Base-by-base conservation (phyloP, 768 basidiomycete species). In the Lactarius vividus region DNA sequence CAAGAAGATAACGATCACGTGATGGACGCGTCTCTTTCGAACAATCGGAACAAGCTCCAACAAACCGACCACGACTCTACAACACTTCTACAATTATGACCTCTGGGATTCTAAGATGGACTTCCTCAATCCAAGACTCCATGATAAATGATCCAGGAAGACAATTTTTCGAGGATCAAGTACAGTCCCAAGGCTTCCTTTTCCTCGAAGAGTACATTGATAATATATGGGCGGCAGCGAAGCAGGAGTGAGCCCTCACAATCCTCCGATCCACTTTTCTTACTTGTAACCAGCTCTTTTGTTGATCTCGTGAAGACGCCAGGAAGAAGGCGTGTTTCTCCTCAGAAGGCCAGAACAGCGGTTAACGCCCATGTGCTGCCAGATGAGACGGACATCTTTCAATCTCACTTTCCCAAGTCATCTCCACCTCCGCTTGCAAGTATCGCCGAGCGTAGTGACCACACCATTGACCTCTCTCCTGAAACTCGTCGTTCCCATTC, bases 231-330 rank as follows among this genome's bases (percentile, higher is more conserved):
- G 80, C 82, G 3, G 85, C 88, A 39, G 82, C 83, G 40, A 85
- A 84, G 72, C 81, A 87, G 75, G 89, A 86, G 91, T 91, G 71
- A 26, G 56, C 26, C 28, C 18, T 67, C 26, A 26, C 64, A 26
- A 28, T 58, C 33, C 35, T 8, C 39, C 23, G 31, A 33, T 11
- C 39, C 28, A 31, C 58, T 18, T 29, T 58, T 18, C 58, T 66
- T 26, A 70, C 62, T 28, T 61, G 23, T 52, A 15, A 16, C 0
- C 46, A 92, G 91, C 56, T 83, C 85, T 9, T 82, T 93, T 18
- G 86, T 91, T 49, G 90, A 93, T 61, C 81, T 94, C 20, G 85
- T 94, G 3, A 94, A 94, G 77, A 94, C 92, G 1, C 92, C 92
- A 16, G 87, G 89, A 35, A 84, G 91, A 53, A 91, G 84, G 75